Conservation (phyloP, 768 basidiomycete species). For the Agrocybe praecox region DNA sequence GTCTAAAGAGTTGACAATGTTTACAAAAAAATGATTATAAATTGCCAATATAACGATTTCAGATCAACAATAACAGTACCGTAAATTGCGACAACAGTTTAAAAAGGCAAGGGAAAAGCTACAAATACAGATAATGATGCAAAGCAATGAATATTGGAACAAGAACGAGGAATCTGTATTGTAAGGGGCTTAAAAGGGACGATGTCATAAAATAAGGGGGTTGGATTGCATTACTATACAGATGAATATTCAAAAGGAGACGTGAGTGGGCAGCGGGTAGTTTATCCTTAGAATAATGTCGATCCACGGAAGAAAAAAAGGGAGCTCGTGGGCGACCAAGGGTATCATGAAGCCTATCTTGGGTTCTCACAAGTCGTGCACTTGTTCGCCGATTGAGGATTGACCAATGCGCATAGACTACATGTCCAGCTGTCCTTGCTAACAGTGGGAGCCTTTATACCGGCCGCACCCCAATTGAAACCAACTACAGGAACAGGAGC, state of each 20-base stretch:
- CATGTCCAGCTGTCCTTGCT: slow-evolving; percentile 58
- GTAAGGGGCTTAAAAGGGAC: background rate
- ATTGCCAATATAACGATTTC: background rate
- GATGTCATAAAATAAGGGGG: background rate
- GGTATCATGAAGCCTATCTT: slow-evolving; percentile 1
- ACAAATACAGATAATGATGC: slow-evolving; percentile 22
- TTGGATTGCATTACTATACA: background rate
- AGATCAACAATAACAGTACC: background rate
- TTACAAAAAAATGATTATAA: too few species aligned
- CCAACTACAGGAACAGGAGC: slow-evolving; percentile 14
- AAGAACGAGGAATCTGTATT: background rate
- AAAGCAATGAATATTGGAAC: slow-evolving; percentile 4
- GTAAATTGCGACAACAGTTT: slow-evolving; percentile 1
- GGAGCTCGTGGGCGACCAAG: background rate
- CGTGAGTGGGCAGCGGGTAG: background rate
- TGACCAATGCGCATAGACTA: slow-evolving; percentile 50
- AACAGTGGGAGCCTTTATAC: slow-evolving; percentile 46
- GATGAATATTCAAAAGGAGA: background rate
- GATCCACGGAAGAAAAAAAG: background rate
- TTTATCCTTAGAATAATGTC: background rate
- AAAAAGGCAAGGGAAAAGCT: slow-evolving; percentile 3
- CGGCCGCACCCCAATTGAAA: slow-evolving; percentile 68
- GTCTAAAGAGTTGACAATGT: background rate
- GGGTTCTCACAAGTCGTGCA: slow-evolving; percentile 54
- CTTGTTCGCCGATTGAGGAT: slow-evolving; percentile 45